Conservation (phyloP, 2,329 filamentous ascomycete genomes). For the Paraconiothyrium sp. region DNA sequence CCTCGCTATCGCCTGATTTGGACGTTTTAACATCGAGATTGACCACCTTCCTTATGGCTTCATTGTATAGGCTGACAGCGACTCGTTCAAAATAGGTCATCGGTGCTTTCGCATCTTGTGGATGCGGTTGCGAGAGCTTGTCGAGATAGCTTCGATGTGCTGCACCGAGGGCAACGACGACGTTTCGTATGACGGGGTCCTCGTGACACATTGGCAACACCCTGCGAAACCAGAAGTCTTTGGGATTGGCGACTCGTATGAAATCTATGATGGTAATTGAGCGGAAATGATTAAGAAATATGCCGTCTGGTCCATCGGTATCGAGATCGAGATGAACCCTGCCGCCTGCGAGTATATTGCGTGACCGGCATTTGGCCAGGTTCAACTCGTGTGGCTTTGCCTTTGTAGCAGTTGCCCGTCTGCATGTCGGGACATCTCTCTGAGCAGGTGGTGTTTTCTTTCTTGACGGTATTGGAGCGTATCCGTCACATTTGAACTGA, state of each 20-base stretch:
- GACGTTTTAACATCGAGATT: neutral
- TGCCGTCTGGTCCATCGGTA: neutral
- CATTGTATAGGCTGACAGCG: conserved; percentile 19
- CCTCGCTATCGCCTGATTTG: conserved; percentile 12
- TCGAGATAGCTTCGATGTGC: conserved; percentile 20
- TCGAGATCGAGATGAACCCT: neutral
- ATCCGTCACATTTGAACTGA: conserved; percentile 22
- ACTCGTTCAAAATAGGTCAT: conserved; percentile 17
- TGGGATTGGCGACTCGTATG: conserved; percentile 17
- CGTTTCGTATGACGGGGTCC: conserved; percentile 18
- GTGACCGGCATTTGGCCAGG: neutral
- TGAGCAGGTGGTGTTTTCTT: neutral
- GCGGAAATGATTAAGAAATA: conserved; percentile 21
- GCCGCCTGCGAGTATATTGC: neutral
- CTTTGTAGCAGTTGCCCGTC: neutral
- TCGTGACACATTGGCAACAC: conserved; percentile 23
- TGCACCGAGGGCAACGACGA: conserved; percentile 19
- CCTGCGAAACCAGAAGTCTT: conserved; percentile 20
- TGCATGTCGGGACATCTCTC: neutral
- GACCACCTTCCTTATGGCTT: conserved; percentile 17
- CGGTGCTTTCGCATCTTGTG: conserved; percentile 1
- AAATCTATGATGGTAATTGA: conserved; percentile 21
- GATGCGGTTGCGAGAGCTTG: conserved; percentile 8
- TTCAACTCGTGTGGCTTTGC: neutral
- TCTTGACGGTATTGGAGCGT: conserved; percentile 8